Conservation (phyloP, 306 rosid genomes). For the Clitoria ternatea region DNA sequence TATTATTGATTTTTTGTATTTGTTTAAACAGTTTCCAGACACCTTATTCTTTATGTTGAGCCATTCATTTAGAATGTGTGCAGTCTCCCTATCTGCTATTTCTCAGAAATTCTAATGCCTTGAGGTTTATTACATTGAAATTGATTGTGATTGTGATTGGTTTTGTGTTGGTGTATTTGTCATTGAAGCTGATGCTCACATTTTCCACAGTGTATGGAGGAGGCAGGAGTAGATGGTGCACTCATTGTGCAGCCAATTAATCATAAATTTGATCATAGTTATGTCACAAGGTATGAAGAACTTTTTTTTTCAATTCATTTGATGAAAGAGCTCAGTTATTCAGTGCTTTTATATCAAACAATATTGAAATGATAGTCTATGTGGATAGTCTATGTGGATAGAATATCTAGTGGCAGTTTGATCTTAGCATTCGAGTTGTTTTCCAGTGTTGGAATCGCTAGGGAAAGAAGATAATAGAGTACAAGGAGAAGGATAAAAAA, state of each 20-base stretch:
- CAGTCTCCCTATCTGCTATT: neutral
- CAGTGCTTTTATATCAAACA: neutral
- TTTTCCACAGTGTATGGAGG: conserved; percentile 71
- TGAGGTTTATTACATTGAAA: neutral
- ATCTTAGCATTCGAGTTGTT: neutral
- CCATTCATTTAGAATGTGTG: conserved; percentile 1
- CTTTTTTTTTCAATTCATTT: conserved; percentile 1
- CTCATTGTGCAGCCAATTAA: conserved; percentile 91
- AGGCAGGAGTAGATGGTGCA: conserved; percentile 85
- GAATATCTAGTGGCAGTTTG: conserved; percentile 1
- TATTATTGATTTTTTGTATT: neutral
- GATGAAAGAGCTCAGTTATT: neutral
- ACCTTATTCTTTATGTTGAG: neutral
- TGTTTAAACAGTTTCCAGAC: neutral
- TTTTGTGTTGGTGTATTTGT: neutral
- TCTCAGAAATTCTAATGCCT: neutral
- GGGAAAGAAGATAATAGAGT: neutral
- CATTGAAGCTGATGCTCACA: neutral
- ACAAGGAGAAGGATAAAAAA: neutral
- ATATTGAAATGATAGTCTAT: neutral
- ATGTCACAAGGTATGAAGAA: conserved; percentile 69
- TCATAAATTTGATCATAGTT: conserved; percentile 82
- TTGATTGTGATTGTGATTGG: conserved; percentile 8
- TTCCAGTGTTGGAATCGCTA: neutral
- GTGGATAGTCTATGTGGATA: conserved; percentile 5